Evolutionary conservation across 768 basidiomycete species (phyloP).

Genomic region (Termitomyces sp.): DNA sequence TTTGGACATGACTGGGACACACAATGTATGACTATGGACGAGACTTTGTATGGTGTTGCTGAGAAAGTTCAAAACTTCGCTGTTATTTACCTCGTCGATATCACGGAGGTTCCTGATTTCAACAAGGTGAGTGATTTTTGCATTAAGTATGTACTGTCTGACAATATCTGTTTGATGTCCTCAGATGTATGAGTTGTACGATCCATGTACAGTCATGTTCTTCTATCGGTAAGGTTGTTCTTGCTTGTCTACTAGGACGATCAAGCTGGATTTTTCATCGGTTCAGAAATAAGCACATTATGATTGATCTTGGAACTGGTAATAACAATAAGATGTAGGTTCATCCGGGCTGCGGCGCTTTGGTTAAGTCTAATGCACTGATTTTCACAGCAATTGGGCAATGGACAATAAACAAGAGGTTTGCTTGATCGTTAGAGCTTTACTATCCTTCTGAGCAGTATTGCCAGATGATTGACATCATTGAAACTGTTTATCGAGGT

Average conservation of each 20-base stretch:
- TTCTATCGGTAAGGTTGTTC: conserved; percentile 76
- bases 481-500: conserved; percentile 97
- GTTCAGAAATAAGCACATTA: conserved; percentile 93
- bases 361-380: conserved; percentile 5
- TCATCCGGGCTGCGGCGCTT: not conserved
- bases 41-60: conserved; percentile 85
- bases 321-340: conserved; percentile 99
- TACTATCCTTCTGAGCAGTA: not conserved
- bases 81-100: conserved; percentile 92
- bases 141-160: not conserved
- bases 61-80: conserved; percentile 95
- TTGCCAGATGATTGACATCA: conserved; percentile 86
- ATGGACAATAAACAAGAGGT: conserved; percentile 99
- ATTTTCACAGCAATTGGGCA: conserved; percentile 85
- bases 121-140: conserved; percentile 69
- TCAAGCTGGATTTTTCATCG: conserved; percentile 6
- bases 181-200: conserved; percentile 99
- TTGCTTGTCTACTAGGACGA: not conserved
- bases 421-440: conserved; percentile 10
- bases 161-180: not conserved
- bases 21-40: conserved; percentile 99
- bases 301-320: conserved; percentile 99
- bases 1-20: conserved; percentile 47
- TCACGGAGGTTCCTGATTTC: conserved; percentile 92
- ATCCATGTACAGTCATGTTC: conserved; percentile 97